phyloP scores from a whole-genome alignment of 768 basidiomycete genomes.

The Brasilioporus rufonigricans region DNA sequence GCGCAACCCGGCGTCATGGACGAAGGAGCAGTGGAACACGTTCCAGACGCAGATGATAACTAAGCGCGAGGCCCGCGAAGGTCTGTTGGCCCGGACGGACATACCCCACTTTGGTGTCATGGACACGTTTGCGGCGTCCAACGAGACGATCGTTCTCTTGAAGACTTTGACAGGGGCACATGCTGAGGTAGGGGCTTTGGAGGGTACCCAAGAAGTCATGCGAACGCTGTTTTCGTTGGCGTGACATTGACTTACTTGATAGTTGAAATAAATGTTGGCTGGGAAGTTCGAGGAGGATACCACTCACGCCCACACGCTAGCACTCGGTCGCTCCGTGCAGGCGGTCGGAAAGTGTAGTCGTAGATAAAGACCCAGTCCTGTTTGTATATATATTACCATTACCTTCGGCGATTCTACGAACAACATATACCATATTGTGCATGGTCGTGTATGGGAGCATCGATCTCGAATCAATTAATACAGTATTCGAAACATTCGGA shows the following conservation, averaged over 20 bases:
- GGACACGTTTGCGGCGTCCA: constrained; percentile 48
- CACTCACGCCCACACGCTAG: not conserved
- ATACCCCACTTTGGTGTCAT: constrained; percentile 51
- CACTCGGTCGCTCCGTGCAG: not conserved
- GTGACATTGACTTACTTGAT: not conserved
- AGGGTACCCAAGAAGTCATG: constrained; percentile 69
- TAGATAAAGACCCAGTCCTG: not conserved
- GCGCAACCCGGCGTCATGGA: constrained; percentile 27
- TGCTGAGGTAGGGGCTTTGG: constrained; percentile 53
- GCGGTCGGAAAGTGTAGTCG: not conserved
- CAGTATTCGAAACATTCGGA: not conserved
- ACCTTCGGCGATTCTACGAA: not conserved
- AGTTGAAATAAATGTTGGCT: not conserved
- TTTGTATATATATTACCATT: too few relatives aligned
- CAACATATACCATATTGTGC: not conserved
- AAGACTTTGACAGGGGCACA: constrained; percentile 60
- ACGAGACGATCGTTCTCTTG: constrained; percentile 52
- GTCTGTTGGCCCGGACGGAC: constrained; percentile 43
- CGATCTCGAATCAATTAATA: not conserved
- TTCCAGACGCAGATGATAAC: constrained; percentile 38
- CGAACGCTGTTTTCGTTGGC: constrained; percentile 27
- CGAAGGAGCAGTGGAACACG: constrained; percentile 43
- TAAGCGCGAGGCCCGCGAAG: constrained; percentile 42
- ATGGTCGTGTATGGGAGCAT: not conserved
- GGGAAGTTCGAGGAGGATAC: not conserved